These are phyloP conservation scores for Penicillium sp. DNA, from an alignment of 2,329 filamentous ascomycete species.

Conservation along the genomic window DNA sequence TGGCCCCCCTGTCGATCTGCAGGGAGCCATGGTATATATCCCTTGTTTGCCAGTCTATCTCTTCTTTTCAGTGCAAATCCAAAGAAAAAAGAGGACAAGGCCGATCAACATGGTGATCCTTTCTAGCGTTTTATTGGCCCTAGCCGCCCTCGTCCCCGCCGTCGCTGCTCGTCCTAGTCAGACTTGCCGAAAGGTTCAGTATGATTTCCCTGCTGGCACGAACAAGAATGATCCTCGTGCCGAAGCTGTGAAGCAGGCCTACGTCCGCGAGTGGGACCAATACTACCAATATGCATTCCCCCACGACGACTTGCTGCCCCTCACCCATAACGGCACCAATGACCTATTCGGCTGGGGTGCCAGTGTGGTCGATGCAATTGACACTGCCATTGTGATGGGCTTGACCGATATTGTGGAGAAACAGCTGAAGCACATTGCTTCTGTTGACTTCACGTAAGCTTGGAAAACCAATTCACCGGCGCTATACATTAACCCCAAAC, in stretches of 20 bases:
- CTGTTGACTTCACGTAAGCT: slow-evolving; percentile 20
- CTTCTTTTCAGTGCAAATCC: not conserved
- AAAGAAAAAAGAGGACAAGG: not conserved
- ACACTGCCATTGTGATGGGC: slow-evolving; percentile 24
- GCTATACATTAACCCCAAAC: not conserved
- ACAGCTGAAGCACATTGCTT: slow-evolving; percentile 20
- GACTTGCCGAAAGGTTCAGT: slow-evolving; percentile 18
- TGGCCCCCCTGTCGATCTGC: slow-evolving; percentile 9
- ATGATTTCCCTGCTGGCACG: slow-evolving; percentile 15
- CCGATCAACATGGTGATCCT: slow-evolving; percentile 7
- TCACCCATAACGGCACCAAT: slow-evolving; percentile 16
- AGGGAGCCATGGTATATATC: slow-evolving; percentile 5
- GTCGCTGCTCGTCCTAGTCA: slow-evolving; percentile 1
- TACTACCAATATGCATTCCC: slow-evolving; percentile 23
- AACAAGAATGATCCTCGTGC: slow-evolving; percentile 19
- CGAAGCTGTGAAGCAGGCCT: slow-evolving; percentile 18
- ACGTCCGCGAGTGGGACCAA: slow-evolving; percentile 19
- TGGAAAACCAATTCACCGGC: not conserved
- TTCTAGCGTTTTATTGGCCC: slow-evolving; percentile 7
- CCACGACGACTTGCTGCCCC: slow-evolving; percentile 17
- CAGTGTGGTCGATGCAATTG: slow-evolving; percentile 22
- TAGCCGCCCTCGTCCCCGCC: slow-evolving; percentile 1
- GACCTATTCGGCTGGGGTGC: slow-evolving; percentile 25
- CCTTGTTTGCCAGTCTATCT: not conserved
- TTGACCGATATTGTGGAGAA: slow-evolving; percentile 23